These are phyloP conservation scores for Fremontodendron californicum DNA, from an alignment of 345 rosid species.

Conservation along the genomic window DNA sequence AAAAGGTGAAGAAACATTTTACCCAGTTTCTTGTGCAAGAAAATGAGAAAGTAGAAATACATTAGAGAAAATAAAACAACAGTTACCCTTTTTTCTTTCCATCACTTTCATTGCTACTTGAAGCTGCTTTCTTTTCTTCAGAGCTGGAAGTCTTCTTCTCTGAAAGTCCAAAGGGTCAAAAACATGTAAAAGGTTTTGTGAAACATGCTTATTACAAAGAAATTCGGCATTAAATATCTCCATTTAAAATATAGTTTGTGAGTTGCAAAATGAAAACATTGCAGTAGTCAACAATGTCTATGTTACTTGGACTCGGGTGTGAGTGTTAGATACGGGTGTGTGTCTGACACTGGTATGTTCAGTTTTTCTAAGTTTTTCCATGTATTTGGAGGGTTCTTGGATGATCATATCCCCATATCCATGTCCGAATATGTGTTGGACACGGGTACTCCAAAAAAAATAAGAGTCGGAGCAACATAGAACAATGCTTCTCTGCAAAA, in stretches of 20 bases:
- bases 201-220: background rate
- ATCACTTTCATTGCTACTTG: constrained; percentile 45
- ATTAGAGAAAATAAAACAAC: constrained; percentile 11
- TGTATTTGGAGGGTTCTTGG: no score
- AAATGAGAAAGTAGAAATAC: constrained; percentile 1
- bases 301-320: no score
- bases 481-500: background rate
- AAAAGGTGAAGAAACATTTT: background rate
- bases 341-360: no score
- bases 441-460: no score
- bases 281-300: background rate
- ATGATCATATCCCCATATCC: no score
- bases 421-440: no score
- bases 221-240: background rate
- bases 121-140: constrained; percentile 57
- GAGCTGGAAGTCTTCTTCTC: constrained; percentile 50
- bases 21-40: background rate
- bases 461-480: no score
- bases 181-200: background rate
- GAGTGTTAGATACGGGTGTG: no score
- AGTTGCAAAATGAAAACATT: background rate
- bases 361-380: no score
- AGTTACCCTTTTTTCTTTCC: constrained; percentile 55
- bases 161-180: constrained; percentile 19
- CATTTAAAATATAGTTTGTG: background rate